A percentile compares a stretch with the other conserved stretches of the same genome.
These are phyloP conservation scores for Catharanthus roseus DNA, from an alignment of 257 asterid genomes.

Conservation along the genomic window DNA sequence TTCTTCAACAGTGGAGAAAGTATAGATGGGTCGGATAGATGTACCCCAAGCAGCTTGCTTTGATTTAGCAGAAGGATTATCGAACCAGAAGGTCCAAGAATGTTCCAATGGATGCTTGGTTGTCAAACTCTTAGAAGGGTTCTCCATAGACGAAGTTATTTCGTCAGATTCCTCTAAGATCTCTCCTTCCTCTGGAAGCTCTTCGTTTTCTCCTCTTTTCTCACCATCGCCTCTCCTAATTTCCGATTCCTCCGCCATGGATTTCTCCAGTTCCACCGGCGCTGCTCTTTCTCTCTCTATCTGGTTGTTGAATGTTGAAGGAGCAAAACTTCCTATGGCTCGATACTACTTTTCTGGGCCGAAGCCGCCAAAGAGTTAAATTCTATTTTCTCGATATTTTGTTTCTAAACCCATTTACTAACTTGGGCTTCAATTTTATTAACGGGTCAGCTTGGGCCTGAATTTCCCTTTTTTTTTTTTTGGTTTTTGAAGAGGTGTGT, in stretches of 20 bases:
- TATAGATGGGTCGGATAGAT: constrained; percentile 34
- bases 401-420: no score
- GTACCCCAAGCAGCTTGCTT: constrained; percentile 38
- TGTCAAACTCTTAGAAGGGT: constrained; percentile 9
- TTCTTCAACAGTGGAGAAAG: constrained; percentile 48
- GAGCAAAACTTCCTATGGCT: neutral
- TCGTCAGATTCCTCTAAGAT: constrained; percentile 30
- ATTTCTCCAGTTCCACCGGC: neutral
- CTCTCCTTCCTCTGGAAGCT: constrained; percentile 40
- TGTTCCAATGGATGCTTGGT: constrained; percentile 35
- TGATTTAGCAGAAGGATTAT: constrained; percentile 30
- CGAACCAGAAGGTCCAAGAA: constrained; percentile 46
- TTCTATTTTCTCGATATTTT: no score
- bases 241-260: constrained; percentile 11
- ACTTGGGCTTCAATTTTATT: no score
- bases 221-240: constrained; percentile 15
- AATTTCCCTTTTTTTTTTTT: no score
- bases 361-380: no score
- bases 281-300: neutral
- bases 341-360: neutral
- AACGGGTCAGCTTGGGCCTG: no score
- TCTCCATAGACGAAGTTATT: constrained; percentile 12
- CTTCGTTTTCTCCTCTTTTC: constrained; percentile 6
- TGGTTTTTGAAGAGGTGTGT: no score
- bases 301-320: no score